Conservation (phyloP, 2,329 filamentous ascomycete species). For the Penicillium aurantiogriseum region DNA sequence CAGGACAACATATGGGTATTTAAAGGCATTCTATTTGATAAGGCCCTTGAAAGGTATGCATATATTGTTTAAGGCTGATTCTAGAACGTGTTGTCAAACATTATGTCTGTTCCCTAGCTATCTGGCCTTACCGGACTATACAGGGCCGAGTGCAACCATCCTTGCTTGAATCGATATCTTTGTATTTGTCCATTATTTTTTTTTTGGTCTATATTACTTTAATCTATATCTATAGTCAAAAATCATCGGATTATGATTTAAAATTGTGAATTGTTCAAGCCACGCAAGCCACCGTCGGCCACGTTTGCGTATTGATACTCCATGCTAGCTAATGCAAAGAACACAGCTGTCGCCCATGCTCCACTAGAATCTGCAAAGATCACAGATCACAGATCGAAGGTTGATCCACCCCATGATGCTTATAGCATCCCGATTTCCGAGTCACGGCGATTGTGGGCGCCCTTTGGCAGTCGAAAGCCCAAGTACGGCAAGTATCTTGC, state of each 20-base stretch:
- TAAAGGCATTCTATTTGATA: not conserved
- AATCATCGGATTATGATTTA: not conserved
- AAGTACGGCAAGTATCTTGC: slow-evolving; percentile 35
- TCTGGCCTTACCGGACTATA: not conserved
- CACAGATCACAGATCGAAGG: not conserved
- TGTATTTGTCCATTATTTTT: not conserved
- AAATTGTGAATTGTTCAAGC: not conserved
- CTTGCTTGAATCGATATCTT: not conserved
- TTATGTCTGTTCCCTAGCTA: not conserved
- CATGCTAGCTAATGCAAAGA: not conserved
- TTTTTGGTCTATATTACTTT: not conserved
- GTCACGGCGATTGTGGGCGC: slow-evolving; percentile 11
- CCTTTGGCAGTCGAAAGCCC: slow-evolving; percentile 34
- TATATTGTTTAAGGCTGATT: not conserved
- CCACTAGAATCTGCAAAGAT: not conserved
- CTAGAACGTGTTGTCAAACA: slow-evolving; percentile 1
- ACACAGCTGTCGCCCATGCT: not conserved
- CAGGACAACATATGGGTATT: not conserved
- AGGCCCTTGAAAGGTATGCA: not conserved
- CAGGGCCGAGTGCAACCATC: not conserved
- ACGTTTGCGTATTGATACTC: not conserved
- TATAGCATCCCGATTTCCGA: not conserved
- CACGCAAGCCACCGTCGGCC: not conserved
- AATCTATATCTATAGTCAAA: not conserved
- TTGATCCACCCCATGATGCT: not conserved